Conservation (phyloP, 2,329 filamentous ascomycete species). For the Phyllosticta citrichinensis region DNA sequence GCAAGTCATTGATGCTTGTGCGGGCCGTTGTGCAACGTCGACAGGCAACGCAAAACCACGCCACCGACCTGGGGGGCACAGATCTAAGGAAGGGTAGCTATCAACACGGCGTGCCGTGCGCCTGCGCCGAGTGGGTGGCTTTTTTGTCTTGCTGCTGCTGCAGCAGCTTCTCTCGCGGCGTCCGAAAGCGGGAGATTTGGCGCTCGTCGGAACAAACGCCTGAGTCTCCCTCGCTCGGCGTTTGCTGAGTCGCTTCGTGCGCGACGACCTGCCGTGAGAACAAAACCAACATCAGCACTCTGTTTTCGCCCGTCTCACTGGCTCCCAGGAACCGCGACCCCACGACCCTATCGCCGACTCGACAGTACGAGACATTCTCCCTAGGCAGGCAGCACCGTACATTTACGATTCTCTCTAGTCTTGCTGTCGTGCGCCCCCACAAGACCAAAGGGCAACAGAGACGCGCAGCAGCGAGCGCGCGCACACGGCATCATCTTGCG, state of each 20-base stretch:
- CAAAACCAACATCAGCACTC: not conserved
- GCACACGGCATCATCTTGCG: constrained; percentile 4
- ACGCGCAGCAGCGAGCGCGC: not conserved
- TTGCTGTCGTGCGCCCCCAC: not conserved
- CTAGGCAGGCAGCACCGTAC: not conserved
- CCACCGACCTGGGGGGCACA: not conserved
- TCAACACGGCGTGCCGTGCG: not conserved
- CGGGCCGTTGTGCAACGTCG: not conserved
- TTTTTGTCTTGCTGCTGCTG: not conserved
- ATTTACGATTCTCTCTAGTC: not conserved
- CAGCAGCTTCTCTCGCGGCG: not conserved
- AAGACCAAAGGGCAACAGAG: not conserved
- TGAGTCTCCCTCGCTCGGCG: not conserved
- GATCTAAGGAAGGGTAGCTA: not conserved
- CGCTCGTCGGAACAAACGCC: not conserved
- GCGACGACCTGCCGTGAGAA: not conserved
- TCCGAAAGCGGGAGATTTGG: constrained; percentile 6
- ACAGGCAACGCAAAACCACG: not conserved
- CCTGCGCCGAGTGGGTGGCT: not conserved
- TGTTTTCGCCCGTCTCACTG: not conserved
- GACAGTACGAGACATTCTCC: not conserved
- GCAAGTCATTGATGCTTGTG: not conserved
- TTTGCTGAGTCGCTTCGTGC: too few relatives aligned
- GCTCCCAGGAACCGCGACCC: not conserved
- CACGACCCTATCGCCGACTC: not conserved